Conservation (phyloP, 331 rosid genomes). For the Telfairia occidentalis region DNA sequence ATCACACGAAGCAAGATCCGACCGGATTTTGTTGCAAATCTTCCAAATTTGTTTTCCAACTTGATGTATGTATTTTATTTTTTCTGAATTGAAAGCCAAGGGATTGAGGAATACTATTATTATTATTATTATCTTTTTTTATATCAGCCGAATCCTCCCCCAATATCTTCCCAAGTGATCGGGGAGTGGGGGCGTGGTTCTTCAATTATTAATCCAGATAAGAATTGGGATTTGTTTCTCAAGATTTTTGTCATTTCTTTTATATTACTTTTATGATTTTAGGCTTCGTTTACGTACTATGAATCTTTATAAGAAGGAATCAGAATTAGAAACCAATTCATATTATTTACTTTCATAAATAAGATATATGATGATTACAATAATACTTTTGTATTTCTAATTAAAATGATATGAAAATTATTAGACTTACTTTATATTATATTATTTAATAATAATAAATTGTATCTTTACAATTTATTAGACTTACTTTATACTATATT, state of each 20-base stretch:
- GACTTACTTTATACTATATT: too few species aligned
- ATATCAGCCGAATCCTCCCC: background rate
- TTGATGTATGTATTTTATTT: conserved; percentile 22
- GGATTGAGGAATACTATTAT: background rate
- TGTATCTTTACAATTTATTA: too few species aligned
- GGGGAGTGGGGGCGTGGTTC: background rate
- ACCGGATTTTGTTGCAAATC: conserved; percentile 82
- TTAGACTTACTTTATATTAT: too few species aligned
- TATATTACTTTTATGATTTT: background rate
- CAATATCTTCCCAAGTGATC: conserved; percentile 9
- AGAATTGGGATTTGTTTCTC: conserved; percentile 3
- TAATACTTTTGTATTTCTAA: too few species aligned
- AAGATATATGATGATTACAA: too few species aligned
- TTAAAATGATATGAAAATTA: too few species aligned
- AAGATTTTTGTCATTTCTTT: background rate
- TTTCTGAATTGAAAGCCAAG: background rate
- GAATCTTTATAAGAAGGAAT: too few species aligned
- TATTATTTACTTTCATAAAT: too few species aligned
- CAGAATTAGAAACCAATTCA: too few species aligned
- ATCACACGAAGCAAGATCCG: conserved; percentile 90
- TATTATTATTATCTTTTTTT: background rate
- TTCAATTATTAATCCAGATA: background rate
- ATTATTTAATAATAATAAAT: too few species aligned
- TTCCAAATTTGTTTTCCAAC: conserved; percentile 46
- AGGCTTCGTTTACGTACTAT: too few species aligned